Conservation (phyloP, 306 rosid species). For the Echinosophora koreensis region DNA sequence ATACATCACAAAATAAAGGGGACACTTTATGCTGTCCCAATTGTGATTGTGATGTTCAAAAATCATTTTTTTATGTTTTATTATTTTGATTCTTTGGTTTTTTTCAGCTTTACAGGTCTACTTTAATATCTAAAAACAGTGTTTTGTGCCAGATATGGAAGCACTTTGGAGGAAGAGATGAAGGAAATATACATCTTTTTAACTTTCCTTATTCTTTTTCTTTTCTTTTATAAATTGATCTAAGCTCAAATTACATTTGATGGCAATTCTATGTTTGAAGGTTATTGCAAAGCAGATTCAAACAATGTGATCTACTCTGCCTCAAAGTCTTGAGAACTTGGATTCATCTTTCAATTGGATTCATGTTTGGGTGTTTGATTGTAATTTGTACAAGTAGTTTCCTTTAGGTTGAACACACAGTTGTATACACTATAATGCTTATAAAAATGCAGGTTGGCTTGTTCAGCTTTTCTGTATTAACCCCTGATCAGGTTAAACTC, state of each 20-base stretch:
- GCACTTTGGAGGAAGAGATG: constrained; percentile 76
- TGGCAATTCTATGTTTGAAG: constrained; percentile 50
- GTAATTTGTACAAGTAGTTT: background rate
- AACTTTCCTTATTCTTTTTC: background rate
- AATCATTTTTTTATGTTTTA: no score
- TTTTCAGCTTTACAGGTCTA: constrained; percentile 5
- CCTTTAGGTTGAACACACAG: constrained; percentile 10
- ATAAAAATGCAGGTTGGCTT: constrained; percentile 72
- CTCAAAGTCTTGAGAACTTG: constrained; percentile 66
- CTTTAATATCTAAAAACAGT: constrained; percentile 37
- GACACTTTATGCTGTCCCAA: no score
- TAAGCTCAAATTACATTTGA: background rate
- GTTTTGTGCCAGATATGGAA: constrained; percentile 64
- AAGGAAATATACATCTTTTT: constrained; percentile 53
- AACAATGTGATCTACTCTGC: constrained; percentile 66
- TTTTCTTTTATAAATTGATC: constrained; percentile 15
- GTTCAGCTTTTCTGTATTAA: constrained; percentile 82
- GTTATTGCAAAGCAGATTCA: constrained; percentile 80
- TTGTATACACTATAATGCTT: constrained; percentile 14
- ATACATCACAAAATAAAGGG: no score
- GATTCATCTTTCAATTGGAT: constrained; percentile 69
- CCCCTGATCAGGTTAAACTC: constrained; percentile 69
- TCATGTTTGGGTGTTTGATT: background rate
- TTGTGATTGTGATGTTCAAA: no score
- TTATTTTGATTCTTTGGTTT: constrained; percentile 16